Percentiles rank a stretch among this genome's conserved stretches.
phyloP scores from a whole-genome alignment of 2,329 filamentous ascomycete genomes.

The Fusarium sp. region DNA sequence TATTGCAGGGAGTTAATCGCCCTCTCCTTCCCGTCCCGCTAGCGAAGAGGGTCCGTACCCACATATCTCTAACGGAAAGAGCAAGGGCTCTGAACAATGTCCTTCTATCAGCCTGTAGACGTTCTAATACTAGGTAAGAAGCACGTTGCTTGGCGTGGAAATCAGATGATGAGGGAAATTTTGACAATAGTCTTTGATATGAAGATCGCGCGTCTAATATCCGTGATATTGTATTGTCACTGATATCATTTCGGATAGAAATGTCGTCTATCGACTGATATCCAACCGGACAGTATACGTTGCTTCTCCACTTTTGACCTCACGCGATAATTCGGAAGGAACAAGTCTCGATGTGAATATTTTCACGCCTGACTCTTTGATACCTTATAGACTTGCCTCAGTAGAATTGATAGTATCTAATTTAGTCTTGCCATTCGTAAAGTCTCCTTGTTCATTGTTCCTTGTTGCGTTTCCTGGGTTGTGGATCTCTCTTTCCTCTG shows the following conservation, averaged over 20 bases:
- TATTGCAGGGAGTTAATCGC: constrained; percentile 52
- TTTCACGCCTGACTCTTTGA: constrained; percentile 19
- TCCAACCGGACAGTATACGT: background rate
- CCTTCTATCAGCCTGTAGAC: constrained; percentile 22
- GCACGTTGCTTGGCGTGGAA: constrained; percentile 11
- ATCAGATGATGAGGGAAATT: constrained; percentile 24
- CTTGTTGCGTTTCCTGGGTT: constrained; percentile 1
- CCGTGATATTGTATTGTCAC: constrained; percentile 3
- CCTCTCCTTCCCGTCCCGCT: constrained; percentile 46
- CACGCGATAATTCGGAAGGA: constrained; percentile 16
- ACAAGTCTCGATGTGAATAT: constrained; percentile 20
- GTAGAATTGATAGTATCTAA: background rate
- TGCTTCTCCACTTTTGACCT: constrained; percentile 34
- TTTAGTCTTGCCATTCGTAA: constrained; percentile 2
- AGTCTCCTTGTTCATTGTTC: background rate
- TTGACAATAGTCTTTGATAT: background rate
- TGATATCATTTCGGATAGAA: constrained; percentile 20
- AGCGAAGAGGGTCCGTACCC: constrained; percentile 31
- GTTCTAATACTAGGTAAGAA: constrained; percentile 1
- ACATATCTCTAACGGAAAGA: constrained; percentile 26
- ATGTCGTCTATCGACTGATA: constrained; percentile 10
- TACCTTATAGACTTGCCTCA: background rate
- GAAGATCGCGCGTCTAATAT: background rate
- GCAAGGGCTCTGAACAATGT: constrained; percentile 7
- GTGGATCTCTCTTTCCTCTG: constrained; percentile 33